Conservation (phyloP, 805 yeast species). For the Metschnikowia proteae region DNA sequence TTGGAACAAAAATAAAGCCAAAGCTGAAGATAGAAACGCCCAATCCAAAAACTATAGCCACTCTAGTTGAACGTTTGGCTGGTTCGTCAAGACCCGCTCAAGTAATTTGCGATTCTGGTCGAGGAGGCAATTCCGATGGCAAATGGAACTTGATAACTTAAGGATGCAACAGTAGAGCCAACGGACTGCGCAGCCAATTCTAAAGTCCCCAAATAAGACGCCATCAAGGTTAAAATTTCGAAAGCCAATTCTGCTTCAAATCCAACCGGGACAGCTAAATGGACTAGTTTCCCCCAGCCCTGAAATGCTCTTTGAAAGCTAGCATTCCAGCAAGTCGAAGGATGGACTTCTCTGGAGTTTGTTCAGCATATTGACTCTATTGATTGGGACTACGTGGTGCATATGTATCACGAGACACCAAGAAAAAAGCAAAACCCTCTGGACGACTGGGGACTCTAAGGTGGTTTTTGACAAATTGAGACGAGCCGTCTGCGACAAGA, state of each 20-base stretch:
- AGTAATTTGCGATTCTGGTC: constrained; percentile 53
- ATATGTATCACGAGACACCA: constrained; percentile 25
- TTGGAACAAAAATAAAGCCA: constrained; percentile 29
- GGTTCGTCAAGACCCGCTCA: constrained; percentile 42
- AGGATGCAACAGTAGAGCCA: constrained; percentile 38
- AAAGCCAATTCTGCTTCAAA: constrained; percentile 59
- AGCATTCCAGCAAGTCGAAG: constrained; percentile 45
- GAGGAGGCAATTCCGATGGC: constrained; percentile 57
- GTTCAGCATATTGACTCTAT: constrained; percentile 28
- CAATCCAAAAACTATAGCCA: constrained; percentile 36
- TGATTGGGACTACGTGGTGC: constrained; percentile 35
- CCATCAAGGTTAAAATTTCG: constrained; percentile 52
- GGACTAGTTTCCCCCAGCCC: constrained; percentile 44
- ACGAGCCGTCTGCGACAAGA: constrained; percentile 43
- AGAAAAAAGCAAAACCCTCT: constrained; percentile 23
- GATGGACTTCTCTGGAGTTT: constrained; percentile 50
- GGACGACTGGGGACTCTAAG: constrained; percentile 62
- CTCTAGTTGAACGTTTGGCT: constrained; percentile 36
- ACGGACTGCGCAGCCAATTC: constrained; percentile 52
- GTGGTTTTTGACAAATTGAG: constrained; percentile 61
- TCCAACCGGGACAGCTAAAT: constrained; percentile 52
- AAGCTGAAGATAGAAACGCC: constrained; percentile 31
- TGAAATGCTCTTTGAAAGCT: constrained; percentile 36
- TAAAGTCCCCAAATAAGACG: constrained; percentile 51
- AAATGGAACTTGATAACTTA: constrained; percentile 55